Percentiles rank a stretch among this genome's conserved stretches.
phyloP scores from a whole-genome alignment of 495 filamentous ascomycete genomes.

The Aspergillus nidulans region DNA sequence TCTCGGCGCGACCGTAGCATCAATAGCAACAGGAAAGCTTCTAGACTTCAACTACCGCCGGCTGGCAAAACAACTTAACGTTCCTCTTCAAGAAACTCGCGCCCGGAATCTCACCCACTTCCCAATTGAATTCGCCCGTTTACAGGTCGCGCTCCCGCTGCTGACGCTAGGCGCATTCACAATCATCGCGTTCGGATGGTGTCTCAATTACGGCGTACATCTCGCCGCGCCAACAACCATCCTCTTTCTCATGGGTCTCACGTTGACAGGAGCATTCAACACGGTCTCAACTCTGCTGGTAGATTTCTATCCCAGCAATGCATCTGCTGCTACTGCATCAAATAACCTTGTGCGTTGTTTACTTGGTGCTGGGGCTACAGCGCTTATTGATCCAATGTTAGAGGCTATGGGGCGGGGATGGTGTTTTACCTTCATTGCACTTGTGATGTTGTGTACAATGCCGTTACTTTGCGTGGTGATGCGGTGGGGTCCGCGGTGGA shows the following conservation, averaged over 20 bases:
- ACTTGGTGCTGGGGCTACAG: slow-evolving; percentile 63
- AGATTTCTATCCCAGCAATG: slow-evolving; percentile 58
- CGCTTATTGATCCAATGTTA: slow-evolving; percentile 62
- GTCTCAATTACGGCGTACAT: slow-evolving; percentile 30
- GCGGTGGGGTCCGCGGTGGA: slow-evolving; percentile 43
- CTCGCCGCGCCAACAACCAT: slow-evolving; percentile 47
- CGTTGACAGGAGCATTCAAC: slow-evolving; percentile 53
- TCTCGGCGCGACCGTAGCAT: slow-evolving; percentile 67
- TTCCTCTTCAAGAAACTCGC: slow-evolving; percentile 47
- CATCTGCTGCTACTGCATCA: slow-evolving; percentile 63
- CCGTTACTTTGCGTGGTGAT: slow-evolving; percentile 49
- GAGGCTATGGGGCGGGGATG: slow-evolving; percentile 61
- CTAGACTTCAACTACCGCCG: slow-evolving; percentile 46
- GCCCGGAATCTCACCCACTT: slow-evolving; percentile 52
- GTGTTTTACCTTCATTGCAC: slow-evolving; percentile 63
- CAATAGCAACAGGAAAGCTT: slow-evolving; percentile 84
- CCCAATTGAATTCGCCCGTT: slow-evolving; percentile 61
- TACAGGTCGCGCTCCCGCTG: slow-evolving; percentile 45
- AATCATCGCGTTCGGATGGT: slow-evolving; percentile 39
- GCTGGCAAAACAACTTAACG: slow-evolving; percentile 31
- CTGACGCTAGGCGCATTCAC: slow-evolving; percentile 34
- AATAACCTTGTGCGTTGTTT: slow-evolving; percentile 67
- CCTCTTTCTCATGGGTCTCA: slow-evolving; percentile 56
- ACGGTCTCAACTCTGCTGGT: slow-evolving; percentile 58
- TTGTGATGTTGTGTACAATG: slow-evolving; percentile 48